phyloP scores from a whole-genome alignment of 2,329 filamentous ascomycete species.

The Bipolaris gigantea region DNA sequence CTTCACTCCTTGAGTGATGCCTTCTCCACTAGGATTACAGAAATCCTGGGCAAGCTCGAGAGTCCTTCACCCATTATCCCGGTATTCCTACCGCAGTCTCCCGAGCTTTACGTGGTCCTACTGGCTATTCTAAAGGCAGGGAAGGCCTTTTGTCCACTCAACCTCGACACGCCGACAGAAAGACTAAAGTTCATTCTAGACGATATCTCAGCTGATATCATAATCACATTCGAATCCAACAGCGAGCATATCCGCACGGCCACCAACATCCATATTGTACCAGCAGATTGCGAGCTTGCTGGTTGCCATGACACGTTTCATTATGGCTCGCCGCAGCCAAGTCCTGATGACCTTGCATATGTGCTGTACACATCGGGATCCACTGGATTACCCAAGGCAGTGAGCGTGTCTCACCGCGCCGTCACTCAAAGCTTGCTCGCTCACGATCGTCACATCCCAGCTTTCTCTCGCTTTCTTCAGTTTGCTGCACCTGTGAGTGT shows the following conservation, averaged over 20 bases:
- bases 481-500: conserved; percentile 70
- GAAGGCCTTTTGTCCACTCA: conserved; percentile 82
- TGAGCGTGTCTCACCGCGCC: conserved; percentile 76
- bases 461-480: conserved; percentile 79
- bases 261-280: conserved; percentile 44
- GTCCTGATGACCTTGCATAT: conserved; percentile 65
- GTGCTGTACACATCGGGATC: conserved; percentile 94
- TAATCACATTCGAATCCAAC: conserved; percentile 64
- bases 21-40: conserved; percentile 52
- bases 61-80: conserved; percentile 62
- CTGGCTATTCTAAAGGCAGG: conserved; percentile 79
- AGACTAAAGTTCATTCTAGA: conserved; percentile 76
- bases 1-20: conserved; percentile 62
- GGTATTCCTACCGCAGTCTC: conserved; percentile 74
- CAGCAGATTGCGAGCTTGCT: conserved; percentile 46
- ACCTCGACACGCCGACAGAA: conserved; percentile 74
- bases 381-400: conserved; percentile 86
- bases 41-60: conserved; percentile 29
- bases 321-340: conserved; percentile 15
- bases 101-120: conserved; percentile 74
- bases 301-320: conserved; percentile 22
- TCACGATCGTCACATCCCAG: conserved; percentile 75
- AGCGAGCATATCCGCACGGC: conserved; percentile 43
- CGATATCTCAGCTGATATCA: conserved; percentile 71
- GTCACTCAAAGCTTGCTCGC: conserved; percentile 81